These are phyloP conservation scores for Neofusicoccum sp. DNA, from an alignment of 2,329 filamentous ascomycete genomes.

Conservation along the genomic window DNA sequence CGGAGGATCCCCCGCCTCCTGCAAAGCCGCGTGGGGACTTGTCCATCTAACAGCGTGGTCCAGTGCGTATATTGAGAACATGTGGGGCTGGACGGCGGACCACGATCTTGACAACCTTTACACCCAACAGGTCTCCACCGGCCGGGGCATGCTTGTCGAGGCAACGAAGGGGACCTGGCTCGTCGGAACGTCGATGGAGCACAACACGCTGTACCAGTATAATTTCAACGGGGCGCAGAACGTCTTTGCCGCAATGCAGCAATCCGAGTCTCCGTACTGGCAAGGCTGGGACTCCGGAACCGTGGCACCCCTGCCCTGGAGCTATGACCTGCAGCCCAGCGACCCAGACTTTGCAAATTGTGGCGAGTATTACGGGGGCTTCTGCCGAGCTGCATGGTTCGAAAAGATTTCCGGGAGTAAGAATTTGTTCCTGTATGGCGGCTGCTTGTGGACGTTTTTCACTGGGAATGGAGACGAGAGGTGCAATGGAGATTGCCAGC, in stretches of 20 bases:
- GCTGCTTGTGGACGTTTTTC: slow-evolving; percentile 20
- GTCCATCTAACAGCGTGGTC: slow-evolving; percentile 53
- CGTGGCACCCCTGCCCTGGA: slow-evolving; percentile 47
- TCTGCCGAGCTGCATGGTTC: slow-evolving; percentile 21
- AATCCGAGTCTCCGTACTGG: slow-evolving; percentile 59
- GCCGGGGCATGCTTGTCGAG: slow-evolving; percentile 53
- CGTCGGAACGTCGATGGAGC: slow-evolving; percentile 55
- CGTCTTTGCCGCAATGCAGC: slow-evolving; percentile 54
- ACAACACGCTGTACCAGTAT: slow-evolving; percentile 58
- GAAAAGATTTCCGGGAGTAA: background rate
- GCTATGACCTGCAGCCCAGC: slow-evolving; percentile 35
- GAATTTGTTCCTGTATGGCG: slow-evolving; percentile 15
- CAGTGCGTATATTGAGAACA: slow-evolving; percentile 58
- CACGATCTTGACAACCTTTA: slow-evolving; percentile 49
- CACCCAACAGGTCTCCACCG: slow-evolving; percentile 49
- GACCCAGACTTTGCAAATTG: slow-evolving; percentile 35
- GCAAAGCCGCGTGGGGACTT: slow-evolving; percentile 36
- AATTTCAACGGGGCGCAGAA: slow-evolving; percentile 54
- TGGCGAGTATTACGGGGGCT: slow-evolving; percentile 19
- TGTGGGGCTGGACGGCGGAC: slow-evolving; percentile 59
- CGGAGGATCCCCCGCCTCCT: slow-evolving; percentile 38
- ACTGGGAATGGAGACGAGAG: background rate
- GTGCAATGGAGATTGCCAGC: slow-evolving; percentile 5
- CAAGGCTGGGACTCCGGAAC: slow-evolving; percentile 30
- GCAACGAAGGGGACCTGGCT: slow-evolving; percentile 58